Evolutionary conservation across 768 basidiomycete species (phyloP).

Genomic region (Leucocoprinus birnbaumii): DNA sequence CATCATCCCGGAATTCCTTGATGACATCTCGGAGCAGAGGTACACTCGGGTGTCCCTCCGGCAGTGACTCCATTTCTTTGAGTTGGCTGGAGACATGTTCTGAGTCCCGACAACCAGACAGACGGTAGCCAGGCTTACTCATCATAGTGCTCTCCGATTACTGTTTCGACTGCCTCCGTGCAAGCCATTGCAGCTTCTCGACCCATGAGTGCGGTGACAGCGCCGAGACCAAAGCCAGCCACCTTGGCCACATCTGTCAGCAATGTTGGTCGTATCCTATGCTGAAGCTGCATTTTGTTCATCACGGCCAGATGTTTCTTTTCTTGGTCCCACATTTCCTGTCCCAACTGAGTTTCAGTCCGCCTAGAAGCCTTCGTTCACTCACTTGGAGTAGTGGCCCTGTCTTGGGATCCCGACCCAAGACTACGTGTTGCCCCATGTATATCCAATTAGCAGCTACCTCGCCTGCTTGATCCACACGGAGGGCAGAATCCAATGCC

Average conservation of each 20-base stretch:
- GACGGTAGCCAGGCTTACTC: slow-evolving; percentile 61
- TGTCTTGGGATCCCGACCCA: slow-evolving; percentile 54
- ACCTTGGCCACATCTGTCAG: slow-evolving; percentile 84
- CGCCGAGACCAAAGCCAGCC: slow-evolving; percentile 85
- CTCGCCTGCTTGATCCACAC: slow-evolving; percentile 96
- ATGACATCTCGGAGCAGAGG: slow-evolving; percentile 70
- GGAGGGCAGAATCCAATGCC: slow-evolving; percentile 62
- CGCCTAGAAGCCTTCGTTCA: no score
- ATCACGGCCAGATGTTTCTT: slow-evolving; percentile 87
- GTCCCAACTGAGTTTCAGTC: no score
- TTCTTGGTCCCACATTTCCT: slow-evolving; percentile 99
- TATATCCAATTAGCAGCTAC: slow-evolving; percentile 97
- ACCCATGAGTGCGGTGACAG: slow-evolving; percentile 82
- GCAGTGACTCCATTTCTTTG: slow-evolving; percentile 61
- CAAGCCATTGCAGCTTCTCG: slow-evolving; percentile 97
- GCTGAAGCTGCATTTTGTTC: slow-evolving; percentile 82
- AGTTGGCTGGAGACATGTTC: slow-evolving; percentile 61
- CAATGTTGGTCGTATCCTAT: slow-evolving; percentile 79
- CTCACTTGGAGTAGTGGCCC: slow-evolving; percentile 74
- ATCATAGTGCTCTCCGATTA: slow-evolving; percentile 97
- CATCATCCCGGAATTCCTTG: slow-evolving; percentile 88
- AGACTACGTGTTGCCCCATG: slow-evolving; percentile 76
- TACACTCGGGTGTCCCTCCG: slow-evolving; percentile 73
- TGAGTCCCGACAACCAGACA: background rate
- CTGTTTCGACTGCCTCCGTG: slow-evolving; percentile 96